phyloP scores from a whole-genome alignment of 805 yeast species.

The Candida vartiovaarae region DNA sequence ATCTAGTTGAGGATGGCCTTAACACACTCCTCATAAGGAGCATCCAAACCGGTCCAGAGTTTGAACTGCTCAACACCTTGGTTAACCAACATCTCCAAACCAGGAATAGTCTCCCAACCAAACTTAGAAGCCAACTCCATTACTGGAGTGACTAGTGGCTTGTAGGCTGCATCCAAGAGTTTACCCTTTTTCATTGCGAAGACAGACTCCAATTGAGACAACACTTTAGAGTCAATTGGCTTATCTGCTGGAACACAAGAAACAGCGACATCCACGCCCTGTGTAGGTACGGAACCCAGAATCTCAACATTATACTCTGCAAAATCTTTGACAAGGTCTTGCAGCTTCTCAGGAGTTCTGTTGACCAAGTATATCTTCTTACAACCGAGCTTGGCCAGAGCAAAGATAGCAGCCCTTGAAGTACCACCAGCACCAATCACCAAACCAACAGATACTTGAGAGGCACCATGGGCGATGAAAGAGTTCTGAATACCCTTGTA shows the following conservation, averaged over 20 bases:
- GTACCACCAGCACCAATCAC: constrained; percentile 98
- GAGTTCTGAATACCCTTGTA: constrained; percentile 84
- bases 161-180: constrained; percentile 90
- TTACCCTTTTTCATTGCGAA: constrained; percentile 36
- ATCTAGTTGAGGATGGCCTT: constrained; percentile 40
- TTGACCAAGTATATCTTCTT: constrained; percentile 68
- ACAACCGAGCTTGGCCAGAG: constrained; percentile 76
- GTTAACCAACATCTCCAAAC: constrained; percentile 84
- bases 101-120: constrained; percentile 81
- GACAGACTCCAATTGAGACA: constrained; percentile 39
- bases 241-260: constrained; percentile 82
- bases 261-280: constrained; percentile 52
- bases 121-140: constrained; percentile 67
- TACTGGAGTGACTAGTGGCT: constrained; percentile 79
- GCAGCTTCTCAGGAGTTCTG: constrained; percentile 65
- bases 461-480: constrained; percentile 50
- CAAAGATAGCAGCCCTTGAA: constrained; percentile 88
- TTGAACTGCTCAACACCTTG: constrained; percentile 89
- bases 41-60: constrained; percentile 60
- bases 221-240: constrained; percentile 50
- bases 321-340: constrained; percentile 52
- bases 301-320: constrained; percentile 49
- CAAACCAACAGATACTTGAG: constrained; percentile 47
- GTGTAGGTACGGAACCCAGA: constrained; percentile 36
- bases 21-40: constrained; percentile 57